Conservation (phyloP, 495 filamentous ascomycete genomes). For the Letharia lupina region DNA sequence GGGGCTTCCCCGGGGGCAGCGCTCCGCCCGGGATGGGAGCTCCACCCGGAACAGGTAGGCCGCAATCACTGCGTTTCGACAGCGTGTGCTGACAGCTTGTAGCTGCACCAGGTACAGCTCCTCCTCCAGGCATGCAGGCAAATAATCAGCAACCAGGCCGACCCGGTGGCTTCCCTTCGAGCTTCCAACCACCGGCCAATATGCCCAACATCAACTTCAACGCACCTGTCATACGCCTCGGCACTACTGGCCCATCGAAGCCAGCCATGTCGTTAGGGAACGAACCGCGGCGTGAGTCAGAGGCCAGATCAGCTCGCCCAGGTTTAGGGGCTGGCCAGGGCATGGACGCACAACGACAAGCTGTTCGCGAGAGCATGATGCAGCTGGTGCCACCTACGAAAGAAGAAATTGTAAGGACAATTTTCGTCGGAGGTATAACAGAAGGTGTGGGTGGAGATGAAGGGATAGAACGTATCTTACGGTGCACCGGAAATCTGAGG, state of each 20-base stretch:
- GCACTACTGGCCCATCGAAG: constrained; percentile 59
- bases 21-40: constrained; percentile 56
- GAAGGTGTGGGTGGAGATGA: constrained; percentile 70
- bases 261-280: constrained; percentile 46
- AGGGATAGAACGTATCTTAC: constrained; percentile 72
- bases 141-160: constrained; percentile 59
- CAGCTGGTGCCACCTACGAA: constrained; percentile 74
- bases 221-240: constrained; percentile 91
- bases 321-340: constrained; percentile 60
- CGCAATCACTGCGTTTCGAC: constrained; percentile 14
- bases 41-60: constrained; percentile 81
- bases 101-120: constrained; percentile 69
- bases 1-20: constrained; percentile 56
- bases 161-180: constrained; percentile 68
- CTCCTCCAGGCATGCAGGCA: constrained; percentile 70
- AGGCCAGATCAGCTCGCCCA: constrained; percentile 46
- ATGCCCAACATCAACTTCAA: constrained; percentile 98
- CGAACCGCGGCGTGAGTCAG: constrained; percentile 37
- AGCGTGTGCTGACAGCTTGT: constrained; percentile 43
- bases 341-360: constrained; percentile 59
- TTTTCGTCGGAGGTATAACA: constrained; percentile 83
- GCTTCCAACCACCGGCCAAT: constrained; percentile 84
- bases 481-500: constrained; percentile 65
- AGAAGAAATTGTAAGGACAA: constrained; percentile 83
- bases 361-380: constrained; percentile 65